Conservation (phyloP, 441 rosid genomes). For the Geranium incanum region DNA sequence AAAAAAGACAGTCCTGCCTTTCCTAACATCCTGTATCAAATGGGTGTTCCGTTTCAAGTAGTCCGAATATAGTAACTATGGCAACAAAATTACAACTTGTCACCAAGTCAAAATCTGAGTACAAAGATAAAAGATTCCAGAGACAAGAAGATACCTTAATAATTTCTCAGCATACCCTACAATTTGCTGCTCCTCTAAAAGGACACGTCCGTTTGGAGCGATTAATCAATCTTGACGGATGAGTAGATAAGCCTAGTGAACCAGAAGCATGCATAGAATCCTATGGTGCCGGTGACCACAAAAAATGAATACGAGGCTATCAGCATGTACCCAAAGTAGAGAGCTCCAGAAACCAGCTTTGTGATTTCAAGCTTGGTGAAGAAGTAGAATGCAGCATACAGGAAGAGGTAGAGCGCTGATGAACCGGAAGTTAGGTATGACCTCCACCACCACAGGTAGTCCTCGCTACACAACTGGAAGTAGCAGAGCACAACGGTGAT, state of each 20-base stretch:
- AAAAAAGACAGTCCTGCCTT: neutral
- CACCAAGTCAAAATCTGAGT: neutral
- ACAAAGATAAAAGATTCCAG: neutral
- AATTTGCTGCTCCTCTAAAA: neutral
- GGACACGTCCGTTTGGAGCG: conserved; percentile 3
- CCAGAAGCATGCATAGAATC: conserved; percentile 58
- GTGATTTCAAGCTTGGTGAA: conserved; percentile 88
- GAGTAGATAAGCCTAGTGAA: conserved; percentile 45
- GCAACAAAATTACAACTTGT: neutral
- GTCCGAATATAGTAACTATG: neutral
- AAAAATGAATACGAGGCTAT: conserved; percentile 70
- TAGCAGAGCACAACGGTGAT: conserved; percentile 85
- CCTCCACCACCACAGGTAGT: conserved; percentile 97
- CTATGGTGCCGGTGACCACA: conserved; percentile 71
- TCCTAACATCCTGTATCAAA: neutral
- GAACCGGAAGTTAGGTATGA: conserved; percentile 92
- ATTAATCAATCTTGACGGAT: conserved; percentile 74
- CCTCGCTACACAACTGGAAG: conserved; percentile 32
- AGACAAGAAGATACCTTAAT: no score
- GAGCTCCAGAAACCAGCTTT: conserved; percentile 61
- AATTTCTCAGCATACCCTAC: neutral
- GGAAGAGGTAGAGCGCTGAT: conserved; percentile 80
- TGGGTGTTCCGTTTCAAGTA: neutral
- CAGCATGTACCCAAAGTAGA: conserved; percentile 87
- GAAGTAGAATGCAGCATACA: conserved; percentile 82